phyloP scores from a whole-genome alignment of 495 filamentous ascomycete species.

The Penicillium herquei region DNA sequence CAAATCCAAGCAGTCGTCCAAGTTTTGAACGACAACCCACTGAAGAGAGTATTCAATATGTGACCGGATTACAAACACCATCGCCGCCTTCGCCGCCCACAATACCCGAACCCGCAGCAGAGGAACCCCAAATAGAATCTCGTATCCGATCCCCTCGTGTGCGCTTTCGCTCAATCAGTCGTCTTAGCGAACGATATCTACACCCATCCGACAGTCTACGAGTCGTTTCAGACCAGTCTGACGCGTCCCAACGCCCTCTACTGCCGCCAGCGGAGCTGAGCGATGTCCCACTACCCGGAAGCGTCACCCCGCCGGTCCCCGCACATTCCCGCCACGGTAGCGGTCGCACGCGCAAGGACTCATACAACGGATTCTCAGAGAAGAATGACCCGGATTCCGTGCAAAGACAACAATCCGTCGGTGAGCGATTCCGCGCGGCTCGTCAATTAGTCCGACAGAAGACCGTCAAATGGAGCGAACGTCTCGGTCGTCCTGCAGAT shows the following conservation, averaged over 20 bases:
- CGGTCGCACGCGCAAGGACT: constrained; percentile 6
- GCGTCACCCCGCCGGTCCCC: constrained; percentile 29
- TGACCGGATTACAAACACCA: constrained; percentile 9
- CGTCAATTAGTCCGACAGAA: constrained; percentile 38
- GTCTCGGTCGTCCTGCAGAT: constrained; percentile 39
- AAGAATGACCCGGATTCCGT: constrained; percentile 11
- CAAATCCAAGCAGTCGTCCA: constrained; percentile 5
- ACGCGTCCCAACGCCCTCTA: constrained; percentile 15
- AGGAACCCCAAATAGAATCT: neutral
- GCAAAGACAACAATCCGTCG: constrained; percentile 20
- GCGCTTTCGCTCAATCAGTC: constrained; percentile 27
- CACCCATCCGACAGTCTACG: constrained; percentile 5
- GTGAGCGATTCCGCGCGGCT: constrained; percentile 32
- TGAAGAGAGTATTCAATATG: constrained; percentile 18
- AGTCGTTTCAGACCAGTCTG: constrained; percentile 8
- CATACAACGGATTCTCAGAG: constrained; percentile 1
- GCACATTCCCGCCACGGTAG: constrained; percentile 19
- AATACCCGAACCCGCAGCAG: neutral
- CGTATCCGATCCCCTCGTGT: constrained; percentile 21
- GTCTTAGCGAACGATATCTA: constrained; percentile 11
- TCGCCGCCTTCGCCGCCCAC: neutral
- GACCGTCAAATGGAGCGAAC: constrained; percentile 32
- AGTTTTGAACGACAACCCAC: constrained; percentile 19
- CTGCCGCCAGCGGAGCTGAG: constrained; percentile 16
- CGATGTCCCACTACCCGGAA: constrained; percentile 21